These are phyloP conservation scores for Colletotrichum trifolii DNA, from an alignment of 2,329 filamentous ascomycete genomes.

Conservation along the genomic window DNA sequence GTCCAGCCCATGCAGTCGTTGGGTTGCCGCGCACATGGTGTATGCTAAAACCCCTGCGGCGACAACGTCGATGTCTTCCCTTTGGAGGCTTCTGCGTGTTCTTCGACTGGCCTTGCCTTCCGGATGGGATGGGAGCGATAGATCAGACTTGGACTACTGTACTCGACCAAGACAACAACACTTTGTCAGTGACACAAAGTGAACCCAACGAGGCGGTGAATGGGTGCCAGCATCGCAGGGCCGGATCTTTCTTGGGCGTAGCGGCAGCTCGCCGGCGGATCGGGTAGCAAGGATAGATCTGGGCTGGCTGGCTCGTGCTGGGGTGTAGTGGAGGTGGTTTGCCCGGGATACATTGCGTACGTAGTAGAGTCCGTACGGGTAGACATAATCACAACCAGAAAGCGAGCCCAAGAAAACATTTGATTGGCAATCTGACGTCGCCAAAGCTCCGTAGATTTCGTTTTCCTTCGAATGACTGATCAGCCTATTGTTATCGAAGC, in stretches of 20 bases:
- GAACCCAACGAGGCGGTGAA: conserved; percentile 39
- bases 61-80: not conserved
- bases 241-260: conserved; percentile 35
- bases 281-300: conserved; percentile 37
- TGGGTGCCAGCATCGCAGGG: conserved; percentile 33
- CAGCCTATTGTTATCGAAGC: too few relatives aligned
- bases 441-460: not conserved
- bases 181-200: conserved; percentile 38
- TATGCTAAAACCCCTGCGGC: conserved; percentile 1
- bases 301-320: not conserved
- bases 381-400: too few relatives aligned
- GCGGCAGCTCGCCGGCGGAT: conserved; percentile 27
- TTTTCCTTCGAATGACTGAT: not conserved
- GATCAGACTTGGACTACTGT: conserved; percentile 13
- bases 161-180: conserved; percentile 21
- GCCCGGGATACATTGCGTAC: conserved; percentile 13
- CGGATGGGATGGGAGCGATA: conserved; percentile 16
- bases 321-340: conserved; percentile 27
- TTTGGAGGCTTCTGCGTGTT: conserved; percentile 1
- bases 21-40: not conserved
- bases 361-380: too few relatives aligned
- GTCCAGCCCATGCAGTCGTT: not conserved
- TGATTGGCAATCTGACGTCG: not conserved
- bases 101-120: conserved; percentile 5
- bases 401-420: not conserved